Percentiles rank a stretch among this genome's conserved stretches.
Conservation (phyloP, 2,329 filamentous ascomycete genomes). For the Pestalotiopsis sp. region DNA sequence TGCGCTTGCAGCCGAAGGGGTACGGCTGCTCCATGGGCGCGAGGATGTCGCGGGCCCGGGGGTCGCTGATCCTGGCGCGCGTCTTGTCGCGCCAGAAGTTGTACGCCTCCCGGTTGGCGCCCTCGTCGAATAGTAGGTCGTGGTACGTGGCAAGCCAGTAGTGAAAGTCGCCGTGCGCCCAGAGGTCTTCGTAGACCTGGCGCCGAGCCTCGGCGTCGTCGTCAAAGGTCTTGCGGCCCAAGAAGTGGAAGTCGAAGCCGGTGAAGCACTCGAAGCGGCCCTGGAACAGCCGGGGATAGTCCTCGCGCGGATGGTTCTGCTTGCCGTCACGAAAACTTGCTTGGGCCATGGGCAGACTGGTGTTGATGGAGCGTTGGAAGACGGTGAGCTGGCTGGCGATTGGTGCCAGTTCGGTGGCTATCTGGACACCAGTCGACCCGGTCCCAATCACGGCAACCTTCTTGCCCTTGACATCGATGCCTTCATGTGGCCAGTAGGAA, state of each 20-base stretch:
- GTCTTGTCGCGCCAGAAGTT: conserved; percentile 55
- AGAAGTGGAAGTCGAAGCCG: conserved; percentile 60
- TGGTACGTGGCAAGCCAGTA: conserved; percentile 56
- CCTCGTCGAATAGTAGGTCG: conserved; percentile 45
- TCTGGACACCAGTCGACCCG: conserved; percentile 64
- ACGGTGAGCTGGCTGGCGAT: conserved; percentile 53
- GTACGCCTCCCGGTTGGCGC: conserved; percentile 53
- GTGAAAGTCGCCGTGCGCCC: conserved; percentile 52
- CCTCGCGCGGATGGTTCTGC: conserved; percentile 43
- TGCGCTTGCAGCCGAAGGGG: conserved; percentile 54
- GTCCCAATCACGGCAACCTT: conserved; percentile 65
- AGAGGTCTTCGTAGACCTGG: conserved; percentile 48
- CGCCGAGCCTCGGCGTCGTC: conserved; percentile 50
- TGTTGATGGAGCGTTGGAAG: conserved; percentile 68
- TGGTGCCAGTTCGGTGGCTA: conserved; percentile 60
- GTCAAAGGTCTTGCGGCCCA: conserved; percentile 56
- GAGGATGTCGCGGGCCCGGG: conserved; percentile 47
- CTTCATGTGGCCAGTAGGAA: conserved; percentile 59
- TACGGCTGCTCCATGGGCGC: conserved; percentile 53
- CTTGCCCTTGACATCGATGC: conserved; percentile 58
- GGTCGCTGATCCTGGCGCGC: conserved; percentile 48
- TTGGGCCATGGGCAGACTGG: conserved; percentile 63
- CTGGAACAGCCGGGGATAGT: conserved; percentile 53
- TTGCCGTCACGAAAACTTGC: conserved; percentile 42
- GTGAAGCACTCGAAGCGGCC: conserved; percentile 55